Conservation (phyloP, 1,139 yeast genomes). For the Sugiyamaella japonica region DNA sequence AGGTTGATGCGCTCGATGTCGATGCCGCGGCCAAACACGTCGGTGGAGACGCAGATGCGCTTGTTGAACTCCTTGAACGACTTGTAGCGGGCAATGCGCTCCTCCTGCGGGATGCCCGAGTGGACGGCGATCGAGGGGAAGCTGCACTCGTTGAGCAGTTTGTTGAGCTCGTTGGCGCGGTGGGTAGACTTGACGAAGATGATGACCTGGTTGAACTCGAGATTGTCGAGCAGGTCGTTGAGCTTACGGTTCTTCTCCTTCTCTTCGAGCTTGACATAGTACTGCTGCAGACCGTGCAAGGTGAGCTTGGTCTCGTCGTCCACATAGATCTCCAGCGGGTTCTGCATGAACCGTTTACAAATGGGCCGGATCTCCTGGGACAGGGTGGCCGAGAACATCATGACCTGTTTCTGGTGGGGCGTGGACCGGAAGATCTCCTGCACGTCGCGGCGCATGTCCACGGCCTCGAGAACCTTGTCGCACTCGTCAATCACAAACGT, state of each 20-base stretch:
- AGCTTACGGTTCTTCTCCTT: conserved; percentile 91
- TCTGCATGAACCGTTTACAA: conserved; percentile 97
- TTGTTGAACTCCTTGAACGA: conserved; percentile 97
- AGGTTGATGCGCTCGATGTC: conserved; percentile 98
- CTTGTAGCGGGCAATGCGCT: conserved; percentile 95
- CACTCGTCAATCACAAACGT: conserved; percentile 97
- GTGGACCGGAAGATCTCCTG: conserved; percentile 98
- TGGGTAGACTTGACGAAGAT: conserved; percentile 90
- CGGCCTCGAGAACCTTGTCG: conserved; percentile 86
- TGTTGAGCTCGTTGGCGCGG: conserved; percentile 91
- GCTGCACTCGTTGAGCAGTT: conserved; percentile 85
- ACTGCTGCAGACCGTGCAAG: conserved; percentile 97
- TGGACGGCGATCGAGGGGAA: conserved; percentile 98
- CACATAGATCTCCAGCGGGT: conserved; percentile 94
- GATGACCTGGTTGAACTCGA: conserved; percentile 97
- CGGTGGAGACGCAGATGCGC: conserved; percentile 98
- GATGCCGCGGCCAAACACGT: conserved; percentile 98
- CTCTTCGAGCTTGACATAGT: conserved; percentile 85
- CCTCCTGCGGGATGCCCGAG: conserved; percentile 95
- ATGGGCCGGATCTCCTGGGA: conserved; percentile 94
- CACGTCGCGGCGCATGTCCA: conserved; percentile 97
- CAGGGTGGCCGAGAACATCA: conserved; percentile 98
- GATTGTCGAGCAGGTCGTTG: conserved; percentile 86
- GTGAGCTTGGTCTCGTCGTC: conserved; percentile 98
- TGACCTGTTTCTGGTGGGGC: conserved; percentile 97